A percentile compares a stretch with the other conserved stretches of the same genome.
phyloP scores from a whole-genome alignment of 2,329 filamentous ascomycete genomes.

The Botrytis medusae region DNA sequence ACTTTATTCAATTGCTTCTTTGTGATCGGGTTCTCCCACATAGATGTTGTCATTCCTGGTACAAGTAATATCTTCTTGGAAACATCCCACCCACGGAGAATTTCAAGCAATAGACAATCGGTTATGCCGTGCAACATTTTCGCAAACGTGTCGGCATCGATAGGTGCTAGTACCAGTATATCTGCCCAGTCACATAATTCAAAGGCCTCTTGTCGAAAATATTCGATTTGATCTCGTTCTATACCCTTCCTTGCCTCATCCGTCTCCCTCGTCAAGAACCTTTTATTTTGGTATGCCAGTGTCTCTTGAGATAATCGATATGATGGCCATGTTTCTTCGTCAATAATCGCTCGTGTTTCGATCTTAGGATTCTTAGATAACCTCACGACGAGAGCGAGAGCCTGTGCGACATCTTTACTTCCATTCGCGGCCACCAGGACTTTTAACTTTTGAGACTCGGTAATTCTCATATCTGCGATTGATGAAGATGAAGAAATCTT shows the following conservation, averaged over 20 bases:
- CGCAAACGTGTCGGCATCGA: conserved; percentile 80
- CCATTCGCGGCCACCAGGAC: conserved; percentile 68
- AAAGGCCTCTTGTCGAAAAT: conserved; percentile 53
- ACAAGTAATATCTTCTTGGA: conserved; percentile 82
- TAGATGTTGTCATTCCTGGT: conserved; percentile 82
- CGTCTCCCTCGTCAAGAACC: conserved; percentile 37
- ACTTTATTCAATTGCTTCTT: conserved; percentile 85
- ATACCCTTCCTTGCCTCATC: conserved; percentile 34
- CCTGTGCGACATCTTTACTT: conserved; percentile 62
- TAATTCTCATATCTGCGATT: conserved; percentile 36
- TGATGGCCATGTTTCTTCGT: conserved; percentile 55
- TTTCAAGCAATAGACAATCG: conserved; percentile 76
- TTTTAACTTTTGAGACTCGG: conserved; percentile 57
- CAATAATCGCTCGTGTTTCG: conserved; percentile 61
- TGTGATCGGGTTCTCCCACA: conserved; percentile 90
- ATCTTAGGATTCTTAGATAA: conserved; percentile 65
- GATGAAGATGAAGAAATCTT: conserved; percentile 34
- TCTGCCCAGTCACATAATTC: conserved; percentile 86
- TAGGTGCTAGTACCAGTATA: conserved; percentile 77
- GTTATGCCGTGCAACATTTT: conserved; percentile 86
- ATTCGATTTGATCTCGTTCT: conserved; percentile 45
- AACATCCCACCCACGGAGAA: conserved; percentile 82
- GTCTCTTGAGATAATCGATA: conserved; percentile 63
- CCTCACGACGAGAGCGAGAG: conserved; percentile 64
- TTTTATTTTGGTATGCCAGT: conserved; percentile 57